Evolutionary conservation across 2,329 filamentous ascomycete genomes (phyloP), one percentile per base, ranked within the genome.

Genomic region (Neobulgaria alba): DNA sequence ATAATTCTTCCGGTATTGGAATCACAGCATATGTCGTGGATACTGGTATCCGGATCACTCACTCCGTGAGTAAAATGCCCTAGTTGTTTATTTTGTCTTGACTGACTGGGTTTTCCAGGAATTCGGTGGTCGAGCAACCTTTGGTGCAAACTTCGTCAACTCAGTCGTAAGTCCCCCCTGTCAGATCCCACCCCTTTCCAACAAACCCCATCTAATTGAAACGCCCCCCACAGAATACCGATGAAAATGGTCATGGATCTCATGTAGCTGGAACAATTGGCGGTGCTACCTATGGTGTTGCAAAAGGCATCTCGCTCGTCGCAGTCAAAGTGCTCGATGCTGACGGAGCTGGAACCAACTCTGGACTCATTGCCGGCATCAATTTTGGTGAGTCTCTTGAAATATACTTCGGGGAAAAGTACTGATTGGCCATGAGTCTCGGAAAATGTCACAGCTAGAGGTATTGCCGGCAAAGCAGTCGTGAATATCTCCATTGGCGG

Each of bases 341-440:
- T 7, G 33, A 46, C 31, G 64, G 64, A 42, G 63, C 62, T 19
- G 73, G 72, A 31, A 61, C 65, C 41, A 73, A 67, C 57, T 67
- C 68, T 14, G 47, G 43, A 39, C 66, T 82, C 38, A 67, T 83
- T 36, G 60, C 66, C n/a, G 79, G 77, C 46, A 69, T 82, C 54
- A 60, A 42, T 56, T 67, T 49, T 58, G 63, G 39, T 66, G 60
- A 31, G 72, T 70, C 5, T 17, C 5, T 34, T 34, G n/a, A 34
- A 4, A 34, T 17, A 34, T 34, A 5, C 4, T 15, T 18, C 4
- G 10, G 31, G 17, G 30, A 3, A 33, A 29, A 10, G 36, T 61
- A 63, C 44, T 15, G 17, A 10, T 16, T 36, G 34, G 35, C 16
- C 67, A 30, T 61, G 46, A 43, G 57, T 64, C 26, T 54, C 56